Evolutionary conservation across 495 filamentous ascomycete genomes (phyloP).

Genomic region (Tirmania nivea): DNA sequence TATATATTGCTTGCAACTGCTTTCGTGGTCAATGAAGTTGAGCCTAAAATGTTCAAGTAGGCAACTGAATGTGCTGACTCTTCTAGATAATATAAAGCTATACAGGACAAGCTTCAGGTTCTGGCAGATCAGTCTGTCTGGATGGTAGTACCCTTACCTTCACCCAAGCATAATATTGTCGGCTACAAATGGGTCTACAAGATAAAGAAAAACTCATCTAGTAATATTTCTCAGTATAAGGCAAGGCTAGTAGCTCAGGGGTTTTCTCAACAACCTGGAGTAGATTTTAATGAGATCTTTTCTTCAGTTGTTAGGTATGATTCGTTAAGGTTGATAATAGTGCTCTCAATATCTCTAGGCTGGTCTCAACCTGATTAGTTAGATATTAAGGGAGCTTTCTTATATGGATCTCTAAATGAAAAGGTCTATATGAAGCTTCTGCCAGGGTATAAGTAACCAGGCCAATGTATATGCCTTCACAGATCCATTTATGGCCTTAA

Average conservation of each 20-base stretch:
- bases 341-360: not conserved
- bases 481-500: slow-evolving; percentile 10
- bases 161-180: not conserved
- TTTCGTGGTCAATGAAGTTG: too few relatives aligned
- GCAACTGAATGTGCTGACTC: too few relatives aligned
- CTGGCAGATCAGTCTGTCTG: too few relatives aligned
- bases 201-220: slow-evolving; percentile 4
- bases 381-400: slow-evolving; percentile 7
- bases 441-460: slow-evolving; percentile 4
- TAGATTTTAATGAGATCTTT: slow-evolving; percentile 17
- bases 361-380: slow-evolving; percentile 1
- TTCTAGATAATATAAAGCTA: too few relatives aligned
- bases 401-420: slow-evolving; percentile 2
- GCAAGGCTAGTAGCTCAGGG: slow-evolving; percentile 13
- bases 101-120: too few relatives aligned
- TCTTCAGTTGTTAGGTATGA: slow-evolving; percentile 3
- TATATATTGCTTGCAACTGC: too few relatives aligned
- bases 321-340: slow-evolving; percentile 3
- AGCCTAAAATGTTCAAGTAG: too few relatives aligned
- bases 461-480: not conserved
- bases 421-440: slow-evolving; percentile 9
- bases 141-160: too few relatives aligned
- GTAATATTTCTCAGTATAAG: slow-evolving; percentile 2
- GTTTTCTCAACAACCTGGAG: slow-evolving; percentile 10
- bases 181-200: slow-evolving; percentile 11